Conservation (phyloP, 306 rosid species). For the Pterocarpus santalinus region DNA sequence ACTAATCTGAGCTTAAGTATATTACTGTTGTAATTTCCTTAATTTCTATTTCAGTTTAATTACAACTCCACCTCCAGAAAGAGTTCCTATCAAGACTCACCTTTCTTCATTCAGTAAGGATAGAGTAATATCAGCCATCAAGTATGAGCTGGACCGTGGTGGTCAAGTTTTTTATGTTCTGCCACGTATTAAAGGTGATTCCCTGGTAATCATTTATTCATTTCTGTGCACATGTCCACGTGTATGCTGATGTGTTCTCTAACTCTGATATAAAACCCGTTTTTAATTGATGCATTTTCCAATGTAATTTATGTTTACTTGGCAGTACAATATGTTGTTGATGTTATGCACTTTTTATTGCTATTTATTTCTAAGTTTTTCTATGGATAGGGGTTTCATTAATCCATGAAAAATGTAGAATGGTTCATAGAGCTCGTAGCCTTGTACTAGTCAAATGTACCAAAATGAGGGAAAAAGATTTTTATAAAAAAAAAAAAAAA, state of each 20-base stretch:
- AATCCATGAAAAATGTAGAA: too few species aligned
- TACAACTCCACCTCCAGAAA: conserved; percentile 97
- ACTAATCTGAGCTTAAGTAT: conserved; percentile 40
- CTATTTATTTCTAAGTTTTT: not conserved
- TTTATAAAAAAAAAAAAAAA: not conserved
- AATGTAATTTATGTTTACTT: conserved; percentile 30
- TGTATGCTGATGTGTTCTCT: conserved; percentile 30
- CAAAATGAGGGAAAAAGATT: not conserved
- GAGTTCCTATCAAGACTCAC: conserved; percentile 91
- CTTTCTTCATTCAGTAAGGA: conserved; percentile 83
- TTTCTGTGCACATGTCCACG: conserved; percentile 33
- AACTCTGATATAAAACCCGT: conserved; percentile 15
- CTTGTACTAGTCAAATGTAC: not conserved
- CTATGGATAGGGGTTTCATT: not conserved
- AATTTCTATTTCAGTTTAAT: conserved; percentile 77
- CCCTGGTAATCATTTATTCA: conserved; percentile 37
- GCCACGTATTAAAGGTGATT: conserved; percentile 93
- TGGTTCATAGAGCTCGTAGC: too few species aligned
- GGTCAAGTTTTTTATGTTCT: conserved; percentile 96
- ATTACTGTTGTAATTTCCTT: conserved; percentile 28
- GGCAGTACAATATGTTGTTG: conserved; percentile 36
- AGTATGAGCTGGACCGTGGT: conserved; percentile 84
- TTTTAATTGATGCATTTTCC: conserved; percentile 1
- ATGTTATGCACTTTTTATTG: not conserved
- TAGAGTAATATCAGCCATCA: conserved; percentile 74